A percentile compares a stretch with the other conserved stretches of the same genome.
Conservation (phyloP, 306 rosid genomes). For the Malus fusca region DNA sequence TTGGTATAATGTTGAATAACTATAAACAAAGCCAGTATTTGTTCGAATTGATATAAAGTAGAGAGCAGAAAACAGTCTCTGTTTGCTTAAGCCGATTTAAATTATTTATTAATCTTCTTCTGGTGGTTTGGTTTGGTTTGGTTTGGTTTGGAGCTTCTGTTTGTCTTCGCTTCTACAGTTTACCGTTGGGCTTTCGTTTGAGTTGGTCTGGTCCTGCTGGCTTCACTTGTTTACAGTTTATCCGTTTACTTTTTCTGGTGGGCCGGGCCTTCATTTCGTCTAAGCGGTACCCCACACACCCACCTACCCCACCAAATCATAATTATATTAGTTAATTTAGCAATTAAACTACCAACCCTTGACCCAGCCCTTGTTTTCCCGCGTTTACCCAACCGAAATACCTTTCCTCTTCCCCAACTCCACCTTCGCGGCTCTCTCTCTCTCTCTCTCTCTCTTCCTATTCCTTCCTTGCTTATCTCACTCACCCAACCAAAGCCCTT, state of each 20-base stretch:
- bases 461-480: constrained; percentile 32
- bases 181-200: background rate
- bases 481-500: background rate
- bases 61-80: too few relatives aligned
- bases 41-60: too few relatives aligned
- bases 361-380: constrained; percentile 48
- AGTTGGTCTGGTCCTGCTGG: background rate
- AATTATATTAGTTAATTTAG: background rate
- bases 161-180: background rate
- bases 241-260: background rate
- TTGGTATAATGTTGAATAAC: too few relatives aligned
- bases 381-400: constrained; percentile 34
- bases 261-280: background rate
- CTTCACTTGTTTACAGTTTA: background rate
- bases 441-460: background rate
- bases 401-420: constrained; percentile 43
- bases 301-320: background rate
- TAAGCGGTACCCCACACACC: background rate
- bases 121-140: background rate
- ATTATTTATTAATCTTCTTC: too few relatives aligned
- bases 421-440: background rate
- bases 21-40: too few relatives aligned
- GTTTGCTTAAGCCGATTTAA: background rate
- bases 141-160: background rate
- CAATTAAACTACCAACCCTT: background rate